Conservation (phyloP, 1,284 basidiomycete species). For the Pholiota adiposa region DNA sequence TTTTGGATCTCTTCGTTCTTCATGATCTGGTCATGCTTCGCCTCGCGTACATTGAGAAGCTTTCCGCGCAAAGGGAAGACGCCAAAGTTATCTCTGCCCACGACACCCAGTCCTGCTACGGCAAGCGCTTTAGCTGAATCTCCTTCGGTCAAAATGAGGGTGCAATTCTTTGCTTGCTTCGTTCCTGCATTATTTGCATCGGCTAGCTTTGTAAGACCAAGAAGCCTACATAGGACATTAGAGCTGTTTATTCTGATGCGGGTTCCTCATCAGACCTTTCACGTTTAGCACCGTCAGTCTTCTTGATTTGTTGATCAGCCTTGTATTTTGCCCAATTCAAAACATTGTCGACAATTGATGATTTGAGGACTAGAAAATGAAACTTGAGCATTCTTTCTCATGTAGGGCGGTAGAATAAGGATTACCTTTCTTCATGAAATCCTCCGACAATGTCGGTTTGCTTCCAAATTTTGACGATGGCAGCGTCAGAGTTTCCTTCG, state of each 20-base stretch:
- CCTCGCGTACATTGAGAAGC: slow-evolving; percentile 96
- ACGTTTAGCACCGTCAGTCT: slow-evolving; percentile 95
- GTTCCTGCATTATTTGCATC: slow-evolving; percentile 99
- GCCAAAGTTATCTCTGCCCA: slow-evolving; percentile 96
- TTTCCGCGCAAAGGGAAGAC: slow-evolving; percentile 99
- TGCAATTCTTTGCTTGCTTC: slow-evolving; percentile 81
- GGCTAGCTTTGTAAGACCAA: slow-evolving; percentile 92
- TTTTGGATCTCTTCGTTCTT: slow-evolving; percentile 98
- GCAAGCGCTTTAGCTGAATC: slow-evolving; percentile 98
- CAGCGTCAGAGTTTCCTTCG: slow-evolving; percentile 95
- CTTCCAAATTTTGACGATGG: slow-evolving; percentile 91
- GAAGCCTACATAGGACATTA: slow-evolving; percentile 55
- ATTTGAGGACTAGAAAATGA: slow-evolving; percentile 73
- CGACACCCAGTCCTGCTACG: slow-evolving; percentile 92
- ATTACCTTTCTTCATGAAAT: slow-evolving; percentile 95
- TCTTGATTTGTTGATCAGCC: slow-evolving; percentile 95
- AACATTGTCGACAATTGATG: slow-evolving; percentile 91
- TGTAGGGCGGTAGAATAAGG: slow-evolving; percentile 3
- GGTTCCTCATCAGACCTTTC: slow-evolving; percentile 54
- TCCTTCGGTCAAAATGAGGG: slow-evolving; percentile 98
- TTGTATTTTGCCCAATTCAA: slow-evolving; percentile 97
- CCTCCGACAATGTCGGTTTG: slow-evolving; percentile 83
- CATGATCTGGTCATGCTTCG: slow-evolving; percentile 94
- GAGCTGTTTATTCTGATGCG: neutral
- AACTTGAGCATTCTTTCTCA: slow-evolving; percentile 17